Base-by-base conservation (phyloP, 2,329 filamentous ascomycete species). In the Colletotrichum filicis region DNA sequence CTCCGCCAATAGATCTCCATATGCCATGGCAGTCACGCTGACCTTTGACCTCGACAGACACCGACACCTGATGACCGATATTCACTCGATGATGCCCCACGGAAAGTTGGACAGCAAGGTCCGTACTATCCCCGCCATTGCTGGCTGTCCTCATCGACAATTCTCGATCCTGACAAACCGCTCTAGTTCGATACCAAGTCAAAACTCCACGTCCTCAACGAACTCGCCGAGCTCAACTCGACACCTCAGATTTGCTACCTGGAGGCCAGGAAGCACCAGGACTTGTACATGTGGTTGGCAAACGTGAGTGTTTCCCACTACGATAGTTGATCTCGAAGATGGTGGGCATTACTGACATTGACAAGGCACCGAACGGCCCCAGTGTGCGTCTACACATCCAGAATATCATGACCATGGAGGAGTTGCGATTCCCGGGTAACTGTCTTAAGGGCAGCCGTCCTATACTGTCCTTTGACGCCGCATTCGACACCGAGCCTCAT, bases 351-450 rank as follows among this genome's bases (percentile, higher is more conserved):
- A 95, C 78, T 93, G 93, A 0, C 93, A 92, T 35, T 82, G 80
- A 1, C 62, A 79, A 87, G 78, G 19, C 24, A 22, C 68, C 64
- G 12, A 80, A 89, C 73, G 87, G 87, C 6, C 88, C 88, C 59
- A 90, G 88, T 2, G 83, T 88, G 62, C 90, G 90, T 79, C 89
- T 97, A 83, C 94, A 97, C 80, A 87, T 95, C 64, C 94, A 97
- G 82, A 95, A 95, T 79, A 81, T 91, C 92, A 83, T 80, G 59
- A 98, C 96, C 11, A 98, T 97, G 94, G 95, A 96, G 80, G 97
- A 99, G 83, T 88, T 99, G 46, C 94, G 98, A 80, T 98, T 99
- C 82, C 95, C 95, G 19, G 97, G 97, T 66, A 99, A 99, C 87
- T 98, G 95, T 82, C 87, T 98, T 74, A 98, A 98, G 85, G 97